A percentile compares a stretch with the other conserved stretches of the same genome.
phyloP scores from a whole-genome alignment of 2,329 filamentous ascomycete species.

The Talaromyces sp. region DNA sequence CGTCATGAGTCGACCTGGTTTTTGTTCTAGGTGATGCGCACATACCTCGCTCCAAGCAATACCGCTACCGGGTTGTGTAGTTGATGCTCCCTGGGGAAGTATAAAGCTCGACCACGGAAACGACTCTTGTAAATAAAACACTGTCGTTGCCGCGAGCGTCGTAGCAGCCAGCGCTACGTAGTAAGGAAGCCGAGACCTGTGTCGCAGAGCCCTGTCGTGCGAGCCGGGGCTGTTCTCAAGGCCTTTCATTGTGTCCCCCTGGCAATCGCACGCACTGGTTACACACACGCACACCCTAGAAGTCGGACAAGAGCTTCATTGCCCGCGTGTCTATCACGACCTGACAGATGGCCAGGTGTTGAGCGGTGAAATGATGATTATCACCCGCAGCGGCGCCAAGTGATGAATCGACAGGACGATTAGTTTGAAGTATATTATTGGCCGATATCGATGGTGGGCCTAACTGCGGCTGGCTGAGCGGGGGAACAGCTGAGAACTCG shows the following conservation, averaged over 20 bases:
- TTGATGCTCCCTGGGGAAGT: background rate
- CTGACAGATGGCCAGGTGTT: background rate
- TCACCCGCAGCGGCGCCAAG: background rate
- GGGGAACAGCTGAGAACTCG: background rate
- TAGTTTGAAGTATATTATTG: background rate
- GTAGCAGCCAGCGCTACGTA: background rate
- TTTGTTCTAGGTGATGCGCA: background rate
- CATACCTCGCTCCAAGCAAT: conserved; percentile 8
- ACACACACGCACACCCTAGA: background rate
- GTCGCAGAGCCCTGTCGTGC: background rate
- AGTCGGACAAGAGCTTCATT: background rate
- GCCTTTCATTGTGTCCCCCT: background rate
- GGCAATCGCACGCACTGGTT: background rate
- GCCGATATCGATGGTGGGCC: background rate
- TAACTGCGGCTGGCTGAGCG: background rate
- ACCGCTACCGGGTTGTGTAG: background rate
- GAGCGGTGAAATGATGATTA: background rate
- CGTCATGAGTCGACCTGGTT: background rate
- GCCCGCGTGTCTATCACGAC: background rate
- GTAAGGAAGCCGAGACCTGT: background rate
- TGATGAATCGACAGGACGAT: background rate
- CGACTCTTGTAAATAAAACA: background rate
- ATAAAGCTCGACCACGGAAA: background rate
- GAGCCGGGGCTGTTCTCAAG: background rate
- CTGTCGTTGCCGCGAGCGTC: background rate